Evolutionary conservation across 495 filamentous ascomycete species (phyloP).

Genomic region (Corynascus novoguineensis): DNA sequence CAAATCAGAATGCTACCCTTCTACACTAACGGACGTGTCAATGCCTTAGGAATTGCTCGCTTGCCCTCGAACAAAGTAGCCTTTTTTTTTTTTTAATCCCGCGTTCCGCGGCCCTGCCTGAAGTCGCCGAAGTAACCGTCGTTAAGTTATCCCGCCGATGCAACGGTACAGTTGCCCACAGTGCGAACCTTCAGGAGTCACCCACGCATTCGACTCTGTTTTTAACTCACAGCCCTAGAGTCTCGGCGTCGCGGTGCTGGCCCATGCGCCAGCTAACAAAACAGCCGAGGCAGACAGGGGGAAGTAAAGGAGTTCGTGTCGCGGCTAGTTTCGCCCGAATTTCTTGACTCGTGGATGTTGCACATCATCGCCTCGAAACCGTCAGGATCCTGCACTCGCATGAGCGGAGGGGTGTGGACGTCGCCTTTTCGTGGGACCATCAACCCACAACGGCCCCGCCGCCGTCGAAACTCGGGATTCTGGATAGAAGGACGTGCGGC

Average conservation of each 20-base stretch:
- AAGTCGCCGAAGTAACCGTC: constrained; percentile 10
- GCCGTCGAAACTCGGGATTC: background rate
- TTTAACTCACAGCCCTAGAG: too few relatives aligned
- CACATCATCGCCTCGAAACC: constrained; percentile 32
- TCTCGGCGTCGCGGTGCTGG: constrained; percentile 23
- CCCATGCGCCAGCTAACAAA: constrained; percentile 12
- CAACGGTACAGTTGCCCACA: constrained; percentile 17
- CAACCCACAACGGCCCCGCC: background rate
- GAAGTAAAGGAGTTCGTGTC: constrained; percentile 20
- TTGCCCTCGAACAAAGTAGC: constrained; percentile 4
- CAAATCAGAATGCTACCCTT: constrained; percentile 5
- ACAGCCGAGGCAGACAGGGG: constrained; percentile 25
- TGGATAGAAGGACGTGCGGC: background rate
- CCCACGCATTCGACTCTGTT: background rate
- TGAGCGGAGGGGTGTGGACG: constrained; percentile 12
- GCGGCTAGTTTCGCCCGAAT: constrained; percentile 22
- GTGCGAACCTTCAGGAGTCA: constrained; percentile 16
- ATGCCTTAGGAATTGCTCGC: background rate
- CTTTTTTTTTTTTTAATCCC: too few relatives aligned
- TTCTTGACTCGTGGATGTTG: constrained; percentile 34
- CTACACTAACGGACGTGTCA: background rate
- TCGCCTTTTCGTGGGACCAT: background rate
- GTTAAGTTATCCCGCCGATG: constrained; percentile 14
- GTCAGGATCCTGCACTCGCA: constrained; percentile 11
- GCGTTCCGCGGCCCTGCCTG: background rate